Percentiles rank a stretch among this genome's conserved stretches.
phyloP scores from a whole-genome alignment of 2,329 filamentous ascomycete species.

The Blumeriella jaapii region DNA sequence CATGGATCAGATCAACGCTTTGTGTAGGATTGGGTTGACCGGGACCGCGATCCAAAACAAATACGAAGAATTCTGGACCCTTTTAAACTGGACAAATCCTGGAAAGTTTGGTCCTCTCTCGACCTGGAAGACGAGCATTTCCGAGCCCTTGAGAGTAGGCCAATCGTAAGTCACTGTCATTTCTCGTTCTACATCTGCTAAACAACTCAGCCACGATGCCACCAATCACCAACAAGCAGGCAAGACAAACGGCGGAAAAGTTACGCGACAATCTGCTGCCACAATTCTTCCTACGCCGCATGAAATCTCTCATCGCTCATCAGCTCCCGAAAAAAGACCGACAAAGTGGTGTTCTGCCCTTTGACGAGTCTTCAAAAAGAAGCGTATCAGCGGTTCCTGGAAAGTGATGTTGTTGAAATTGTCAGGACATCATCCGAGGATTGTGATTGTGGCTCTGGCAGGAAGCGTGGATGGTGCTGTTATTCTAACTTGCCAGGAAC shows the following conservation, averaged over 20 bases:
- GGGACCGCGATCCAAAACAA: constrained; percentile 97
- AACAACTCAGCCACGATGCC: constrained; percentile 54
- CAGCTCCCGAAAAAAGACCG: constrained; percentile 91
- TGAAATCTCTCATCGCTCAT: constrained; percentile 85
- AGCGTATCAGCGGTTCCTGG: constrained; percentile 76
- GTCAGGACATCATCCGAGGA: constrained; percentile 56
- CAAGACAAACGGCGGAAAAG: constrained; percentile 70
- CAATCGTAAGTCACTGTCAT: constrained; percentile 46
- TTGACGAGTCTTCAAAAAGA: constrained; percentile 69
- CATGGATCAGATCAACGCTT: constrained; percentile 81
- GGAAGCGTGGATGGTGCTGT: constrained; percentile 76
- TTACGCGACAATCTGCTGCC: constrained; percentile 82
- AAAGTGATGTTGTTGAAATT: constrained; percentile 54
- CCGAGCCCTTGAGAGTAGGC: constrained; percentile 69
- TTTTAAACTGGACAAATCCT: constrained; percentile 93
- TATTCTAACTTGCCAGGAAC: constrained; percentile 39
- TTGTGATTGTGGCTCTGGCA: constrained; percentile 60
- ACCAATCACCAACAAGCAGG: constrained; percentile 66
- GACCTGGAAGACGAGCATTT: constrained; percentile 71
- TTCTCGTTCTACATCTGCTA: neutral
- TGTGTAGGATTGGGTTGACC: constrained; percentile 86
- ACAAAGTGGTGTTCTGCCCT: constrained; percentile 89
- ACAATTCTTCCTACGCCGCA: constrained; percentile 78
- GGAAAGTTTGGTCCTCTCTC: constrained; percentile 55
- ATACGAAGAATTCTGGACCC: constrained; percentile 92